These are phyloP conservation scores for Alternaria alternata DNA, from an alignment of 2,329 filamentous ascomycete genomes.

Conservation along the genomic window DNA sequence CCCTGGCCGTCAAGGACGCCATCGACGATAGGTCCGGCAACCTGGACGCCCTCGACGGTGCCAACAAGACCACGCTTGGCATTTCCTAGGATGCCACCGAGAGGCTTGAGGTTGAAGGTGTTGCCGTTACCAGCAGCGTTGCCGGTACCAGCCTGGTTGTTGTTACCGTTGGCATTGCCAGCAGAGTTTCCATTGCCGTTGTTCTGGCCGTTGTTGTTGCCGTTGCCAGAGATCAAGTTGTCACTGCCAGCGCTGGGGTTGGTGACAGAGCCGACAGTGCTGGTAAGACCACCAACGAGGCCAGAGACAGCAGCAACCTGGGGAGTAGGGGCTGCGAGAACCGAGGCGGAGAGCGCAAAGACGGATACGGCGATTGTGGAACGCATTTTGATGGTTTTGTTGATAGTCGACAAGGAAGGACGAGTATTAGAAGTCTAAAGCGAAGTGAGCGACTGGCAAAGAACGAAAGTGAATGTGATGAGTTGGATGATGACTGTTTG, in stretches of 20 bases:
- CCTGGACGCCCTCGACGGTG: neutral
- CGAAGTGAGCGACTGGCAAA: neutral
- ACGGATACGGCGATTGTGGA: constrained; percentile 23
- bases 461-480: constrained; percentile 8
- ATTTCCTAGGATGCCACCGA: constrained; percentile 4
- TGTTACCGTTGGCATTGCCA: constrained; percentile 20
- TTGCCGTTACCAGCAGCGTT: constrained; percentile 22
- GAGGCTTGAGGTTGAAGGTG: constrained; percentile 16
- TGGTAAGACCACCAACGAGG: constrained; percentile 1
- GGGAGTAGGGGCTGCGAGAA: constrained; percentile 26
- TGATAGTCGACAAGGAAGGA: neutral
- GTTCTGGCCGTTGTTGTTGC: constrained; percentile 19
- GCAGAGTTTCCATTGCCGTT: constrained; percentile 14
- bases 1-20: neutral
- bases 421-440: neutral
- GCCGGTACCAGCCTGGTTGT: constrained; percentile 12
- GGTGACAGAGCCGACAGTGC: constrained; percentile 20
- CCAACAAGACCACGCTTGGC: neutral
- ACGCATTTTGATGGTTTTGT: constrained; percentile 12
- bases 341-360: constrained; percentile 25
- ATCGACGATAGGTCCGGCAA: neutral
- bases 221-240: constrained; percentile 14
- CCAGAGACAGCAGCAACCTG: constrained; percentile 8
- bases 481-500: constrained; percentile 7
- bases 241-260: constrained; percentile 12